These are phyloP conservation scores for Fusarium robinianum DNA, from an alignment of 2,329 filamentous ascomycete species.

Conservation along the genomic window DNA sequence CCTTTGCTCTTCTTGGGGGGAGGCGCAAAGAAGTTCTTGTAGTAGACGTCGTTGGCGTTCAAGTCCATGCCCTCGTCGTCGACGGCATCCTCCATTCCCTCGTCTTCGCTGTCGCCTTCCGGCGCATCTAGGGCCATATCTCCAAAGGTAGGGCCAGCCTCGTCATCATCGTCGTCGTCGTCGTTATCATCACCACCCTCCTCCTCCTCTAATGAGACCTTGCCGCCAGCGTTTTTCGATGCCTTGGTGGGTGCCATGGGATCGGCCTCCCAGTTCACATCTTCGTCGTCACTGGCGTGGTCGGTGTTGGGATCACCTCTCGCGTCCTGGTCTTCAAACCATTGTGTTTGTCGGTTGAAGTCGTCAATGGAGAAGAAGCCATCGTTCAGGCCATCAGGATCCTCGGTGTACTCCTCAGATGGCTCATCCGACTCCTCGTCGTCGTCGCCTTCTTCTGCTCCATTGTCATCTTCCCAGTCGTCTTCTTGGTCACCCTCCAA, in stretches of 20 bases:
- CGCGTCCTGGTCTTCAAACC: constrained; percentile 83
- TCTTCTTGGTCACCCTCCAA: constrained; percentile 36
- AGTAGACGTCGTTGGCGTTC: constrained; percentile 88
- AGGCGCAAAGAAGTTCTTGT: constrained; percentile 92
- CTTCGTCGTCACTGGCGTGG: constrained; percentile 78
- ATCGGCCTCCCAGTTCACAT: constrained; percentile 85
- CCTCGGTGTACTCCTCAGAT: constrained; percentile 54
- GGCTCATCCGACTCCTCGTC: constrained; percentile 49
- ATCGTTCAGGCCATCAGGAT: constrained; percentile 88
- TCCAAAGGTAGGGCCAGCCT: constrained; percentile 81
- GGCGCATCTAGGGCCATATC: constrained; percentile 75
- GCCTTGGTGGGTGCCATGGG: constrained; percentile 57
- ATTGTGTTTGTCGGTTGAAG: constrained; percentile 93
- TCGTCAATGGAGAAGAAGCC: constrained; percentile 98
- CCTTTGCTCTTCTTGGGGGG: constrained; percentile 72
- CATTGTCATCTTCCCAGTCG: constrained; percentile 44
- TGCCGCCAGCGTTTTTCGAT: constrained; percentile 41
- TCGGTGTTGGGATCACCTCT: constrained; percentile 76
- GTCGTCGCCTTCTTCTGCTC: constrained; percentile 46
- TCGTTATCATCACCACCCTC: constrained; percentile 49
- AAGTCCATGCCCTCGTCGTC: constrained; percentile 62
- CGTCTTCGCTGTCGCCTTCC: constrained; percentile 69
- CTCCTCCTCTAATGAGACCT: constrained; percentile 36
- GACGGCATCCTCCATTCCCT: constrained; percentile 59
- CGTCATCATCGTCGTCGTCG: constrained; percentile 68